Evolutionary conservation across 2,329 filamentous ascomycete genomes (phyloP).

Genomic region (Nothophoma quercina): DNA sequence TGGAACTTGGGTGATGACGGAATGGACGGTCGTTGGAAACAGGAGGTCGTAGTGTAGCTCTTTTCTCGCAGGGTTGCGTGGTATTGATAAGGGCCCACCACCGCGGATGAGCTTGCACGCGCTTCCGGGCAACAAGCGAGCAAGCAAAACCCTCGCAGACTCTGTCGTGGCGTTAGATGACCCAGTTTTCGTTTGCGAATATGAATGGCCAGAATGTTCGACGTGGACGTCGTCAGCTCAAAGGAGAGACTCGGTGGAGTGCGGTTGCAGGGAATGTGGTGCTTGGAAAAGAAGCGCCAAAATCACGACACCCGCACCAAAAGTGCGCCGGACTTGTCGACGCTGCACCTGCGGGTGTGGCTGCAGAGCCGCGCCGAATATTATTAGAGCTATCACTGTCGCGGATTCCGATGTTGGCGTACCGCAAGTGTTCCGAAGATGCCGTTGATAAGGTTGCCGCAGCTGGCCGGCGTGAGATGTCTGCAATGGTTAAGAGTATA

Average conservation of each 20-base stretch:
- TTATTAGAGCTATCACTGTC: constrained; percentile 23
- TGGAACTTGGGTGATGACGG: constrained; percentile 11
- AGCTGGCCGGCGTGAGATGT: constrained; percentile 19
- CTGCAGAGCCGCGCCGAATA: constrained; percentile 26
- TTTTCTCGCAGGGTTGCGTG: constrained; percentile 22
- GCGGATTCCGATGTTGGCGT: constrained; percentile 20
- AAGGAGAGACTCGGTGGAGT: constrained; percentile 35
- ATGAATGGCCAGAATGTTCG: constrained; percentile 45
- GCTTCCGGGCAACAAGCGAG: constrained; percentile 19
- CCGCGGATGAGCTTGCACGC: constrained; percentile 21
- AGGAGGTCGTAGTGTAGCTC: constrained; percentile 11
- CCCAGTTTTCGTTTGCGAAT: constrained; percentile 34
- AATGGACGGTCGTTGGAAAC: constrained; percentile 9
- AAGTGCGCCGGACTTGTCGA: constrained; percentile 24
- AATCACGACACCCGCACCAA: constrained; percentile 24
- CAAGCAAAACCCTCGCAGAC: constrained; percentile 21
- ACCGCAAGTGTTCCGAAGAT: constrained; percentile 21
- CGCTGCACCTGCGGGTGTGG: constrained; percentile 36
- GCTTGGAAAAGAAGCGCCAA: constrained; percentile 28
- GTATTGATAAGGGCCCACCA: constrained; percentile 30
- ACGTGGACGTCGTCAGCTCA: constrained; percentile 33
- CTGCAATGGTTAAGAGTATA: not conserved
- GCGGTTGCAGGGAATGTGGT: constrained; percentile 29
- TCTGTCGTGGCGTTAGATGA: constrained; percentile 25
- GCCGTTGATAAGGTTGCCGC: constrained; percentile 16